Base-by-base conservation (phyloP, 108 stramenopile genomes). In the Nitzschia sp. region DNA sequence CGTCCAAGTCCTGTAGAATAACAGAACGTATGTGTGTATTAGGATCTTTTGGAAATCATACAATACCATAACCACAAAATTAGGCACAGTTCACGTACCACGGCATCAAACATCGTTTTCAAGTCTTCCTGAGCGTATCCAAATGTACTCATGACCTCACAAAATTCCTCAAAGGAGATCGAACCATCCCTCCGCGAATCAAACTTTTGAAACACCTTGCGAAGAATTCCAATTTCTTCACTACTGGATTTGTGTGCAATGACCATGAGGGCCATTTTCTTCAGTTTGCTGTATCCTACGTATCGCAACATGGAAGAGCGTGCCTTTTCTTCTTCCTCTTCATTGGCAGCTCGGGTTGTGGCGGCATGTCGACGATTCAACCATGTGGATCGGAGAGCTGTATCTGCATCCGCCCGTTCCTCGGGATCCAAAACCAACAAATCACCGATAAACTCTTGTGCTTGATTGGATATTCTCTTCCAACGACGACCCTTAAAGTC, bases 91-190 rank as follows among this genome's bases (percentile, higher is more conserved):
- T 75, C 51, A 83, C 84, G 61, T 75, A 83, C 71, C 68, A 90
- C 60, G 6, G 64, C 63, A 9, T 67, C 56, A 42, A 89, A 73
- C 57, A 86, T 79, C 17, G 59, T 41, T 20, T 78, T 42, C 41
- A 89, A 69, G n/a, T 83, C 83, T 15, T 79, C 79, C 40, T 83
- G 81, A 8, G 79, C 61, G 42, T 84, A 67, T 41, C 72, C 63
- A 29, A 83, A 81, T 39, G 59, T 43, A 2, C 63, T n/a, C 55
- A 94, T 75, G 21, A 73, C 91, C 21, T 63, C 53, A 25, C 76
- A 71, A 75, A 96, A 91, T 67, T 93, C 91, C 20, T 80, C 79
- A 50, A 79, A 73, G 7, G 83, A 75, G 58, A 96, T 91, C 10
- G 75, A 83, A 7, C 94, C 94, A 57, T 79, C 68, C n/a, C 80